Evolutionary conservation across 495 filamentous ascomycete species (phyloP).

Genomic region (Glonium stellatum): DNA sequence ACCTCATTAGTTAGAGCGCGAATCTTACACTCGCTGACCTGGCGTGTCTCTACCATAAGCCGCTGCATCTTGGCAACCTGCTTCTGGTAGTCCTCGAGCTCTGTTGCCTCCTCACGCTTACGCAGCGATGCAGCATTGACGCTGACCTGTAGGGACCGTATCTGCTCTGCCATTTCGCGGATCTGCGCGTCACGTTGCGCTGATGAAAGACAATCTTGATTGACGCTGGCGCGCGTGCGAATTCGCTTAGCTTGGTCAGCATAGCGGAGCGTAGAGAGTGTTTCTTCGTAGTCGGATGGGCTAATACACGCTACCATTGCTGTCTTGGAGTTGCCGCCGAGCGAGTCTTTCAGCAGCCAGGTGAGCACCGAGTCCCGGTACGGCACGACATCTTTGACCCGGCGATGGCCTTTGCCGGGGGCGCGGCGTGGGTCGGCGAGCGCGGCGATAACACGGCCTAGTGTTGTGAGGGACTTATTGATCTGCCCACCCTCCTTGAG

Average conservation of each 20-base stretch:
- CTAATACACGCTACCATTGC: constrained; percentile 99
- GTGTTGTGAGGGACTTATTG: constrained; percentile 94
- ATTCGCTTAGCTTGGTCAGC: constrained; percentile 97
- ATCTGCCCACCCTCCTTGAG: constrained; percentile 95
- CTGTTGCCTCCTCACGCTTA: constrained; percentile 52
- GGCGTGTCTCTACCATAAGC: constrained; percentile 83
- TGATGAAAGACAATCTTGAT: constrained; percentile 80
- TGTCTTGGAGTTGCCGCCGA: constrained; percentile 94
- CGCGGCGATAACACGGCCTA: constrained; percentile 95
- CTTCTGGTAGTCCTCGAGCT: constrained; percentile 86
- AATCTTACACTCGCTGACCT: constrained; percentile 88
- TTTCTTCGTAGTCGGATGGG: constrained; percentile 94
- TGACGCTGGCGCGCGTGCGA: constrained; percentile 91
- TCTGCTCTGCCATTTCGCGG: constrained; percentile 85
- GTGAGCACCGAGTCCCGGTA: constrained; percentile 97
- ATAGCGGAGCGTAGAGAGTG: constrained; percentile 89
- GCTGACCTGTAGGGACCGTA: constrained; percentile 72
- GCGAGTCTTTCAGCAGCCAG: constrained; percentile 89
- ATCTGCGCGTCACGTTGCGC: constrained; percentile 93
- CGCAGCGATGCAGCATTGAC: constrained; percentile 44
- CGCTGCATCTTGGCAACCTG: constrained; percentile 79
- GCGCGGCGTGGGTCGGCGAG: constrained; percentile 70
- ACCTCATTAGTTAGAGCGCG: constrained; percentile 68
- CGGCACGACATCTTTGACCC: constrained; percentile 64
- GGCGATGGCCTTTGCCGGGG: constrained; percentile 9